phyloP scores from a whole-genome alignment of 1,284 basidiomycete species.

The Kwoniella shivajii region DNA sequence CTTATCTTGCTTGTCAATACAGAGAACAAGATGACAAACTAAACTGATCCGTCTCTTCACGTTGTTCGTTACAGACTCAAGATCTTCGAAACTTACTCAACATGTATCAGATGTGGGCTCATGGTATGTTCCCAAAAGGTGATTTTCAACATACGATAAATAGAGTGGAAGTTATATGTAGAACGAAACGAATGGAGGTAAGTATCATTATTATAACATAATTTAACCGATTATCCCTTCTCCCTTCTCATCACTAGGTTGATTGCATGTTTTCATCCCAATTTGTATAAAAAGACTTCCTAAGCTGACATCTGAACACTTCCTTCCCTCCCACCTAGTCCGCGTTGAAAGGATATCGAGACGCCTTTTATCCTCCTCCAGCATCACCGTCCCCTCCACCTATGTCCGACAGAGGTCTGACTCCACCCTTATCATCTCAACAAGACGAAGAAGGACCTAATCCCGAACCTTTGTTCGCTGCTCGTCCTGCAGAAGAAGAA shows the following conservation, averaged over 20 bases:
- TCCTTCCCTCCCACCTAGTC: slow-evolving; percentile 41
- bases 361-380: slow-evolving; percentile 61
- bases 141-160: slow-evolving; percentile 80
- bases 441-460: slow-evolving; percentile 3
- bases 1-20: background rate
- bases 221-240: slow-evolving; percentile 7
- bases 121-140: slow-evolving; percentile 82
- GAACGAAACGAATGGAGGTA: slow-evolving; percentile 79
- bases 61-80: slow-evolving; percentile 58
- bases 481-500: slow-evolving; percentile 58
- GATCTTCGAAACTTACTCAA: slow-evolving; percentile 77
- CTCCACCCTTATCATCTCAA: slow-evolving; percentile 1
- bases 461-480: slow-evolving; percentile 47
- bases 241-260: background rate
- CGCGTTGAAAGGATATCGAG: slow-evolving; percentile 53
- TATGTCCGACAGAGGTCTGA: slow-evolving; percentile 5
- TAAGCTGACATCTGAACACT: background rate
- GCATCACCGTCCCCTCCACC: slow-evolving; percentile 27
- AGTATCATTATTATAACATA: slow-evolving; percentile 28
- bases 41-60: background rate
- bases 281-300: background rate
- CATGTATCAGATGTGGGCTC: slow-evolving; percentile 89
- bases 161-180: slow-evolving; percentile 80
- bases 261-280: background rate
- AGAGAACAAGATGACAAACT: no score